phyloP scores from a whole-genome alignment of 1,284 basidiomycete genomes.

The Uromyces viciae-fabae region DNA sequence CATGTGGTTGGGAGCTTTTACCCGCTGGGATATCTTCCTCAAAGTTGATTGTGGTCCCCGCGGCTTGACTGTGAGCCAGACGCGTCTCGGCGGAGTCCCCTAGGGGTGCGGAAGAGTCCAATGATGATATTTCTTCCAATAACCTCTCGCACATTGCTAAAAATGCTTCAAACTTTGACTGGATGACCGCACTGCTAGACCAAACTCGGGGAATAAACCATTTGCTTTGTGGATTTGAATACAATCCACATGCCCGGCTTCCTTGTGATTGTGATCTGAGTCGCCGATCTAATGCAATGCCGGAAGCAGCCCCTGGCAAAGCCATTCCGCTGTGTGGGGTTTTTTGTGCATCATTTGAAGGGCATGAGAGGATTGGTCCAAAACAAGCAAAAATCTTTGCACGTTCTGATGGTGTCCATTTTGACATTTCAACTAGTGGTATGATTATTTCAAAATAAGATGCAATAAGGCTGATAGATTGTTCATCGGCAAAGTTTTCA shows the following conservation, averaged over 20 bases:
- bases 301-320: conserved; percentile 28
- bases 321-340: neutral
- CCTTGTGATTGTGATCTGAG: neutral
- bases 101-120: neutral
- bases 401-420: conserved; percentile 27
- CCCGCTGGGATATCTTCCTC: conserved; percentile 14
- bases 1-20: neutral
- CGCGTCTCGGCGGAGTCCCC: conserved; percentile 3
- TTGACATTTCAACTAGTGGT: conserved; percentile 18
- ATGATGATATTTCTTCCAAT: conserved; percentile 14
- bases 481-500: neutral
- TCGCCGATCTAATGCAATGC: conserved; percentile 15
- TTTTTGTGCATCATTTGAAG: neutral
- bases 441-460: conserved; percentile 8
- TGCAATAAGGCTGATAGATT: neutral
- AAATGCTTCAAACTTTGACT: conserved; percentile 15
- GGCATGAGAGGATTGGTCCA: conserved; percentile 25
- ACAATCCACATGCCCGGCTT: neutral
- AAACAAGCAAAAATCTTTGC: conserved; percentile 34
- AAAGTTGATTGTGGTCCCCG: conserved; percentile 25
- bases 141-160: conserved; percentile 28
- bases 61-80: conserved; percentile 21
- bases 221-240: neutral
- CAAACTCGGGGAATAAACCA: conserved; percentile 1
- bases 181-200: neutral